phyloP scores from a whole-genome alignment of 306 rosid genomes.

The Ziziphus jujuba region DNA sequence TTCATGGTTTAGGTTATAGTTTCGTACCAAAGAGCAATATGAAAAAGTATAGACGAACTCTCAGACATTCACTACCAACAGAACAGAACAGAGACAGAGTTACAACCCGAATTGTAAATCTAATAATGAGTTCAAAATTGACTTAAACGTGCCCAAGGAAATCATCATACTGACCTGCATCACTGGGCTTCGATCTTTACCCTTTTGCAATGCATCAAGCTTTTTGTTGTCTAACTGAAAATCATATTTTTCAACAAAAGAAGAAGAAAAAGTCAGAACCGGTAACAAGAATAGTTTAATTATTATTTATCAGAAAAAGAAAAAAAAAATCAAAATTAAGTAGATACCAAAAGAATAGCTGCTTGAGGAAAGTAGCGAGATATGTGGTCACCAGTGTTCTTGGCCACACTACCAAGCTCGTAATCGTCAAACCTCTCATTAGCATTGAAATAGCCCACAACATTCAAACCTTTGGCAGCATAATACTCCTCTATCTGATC shows the following conservation, averaged over 20 bases:
- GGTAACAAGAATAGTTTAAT: background rate
- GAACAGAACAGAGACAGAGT: too few relatives aligned
- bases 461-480: constrained; percentile 65
- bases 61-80: too few relatives aligned
- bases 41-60: too few relatives aligned
- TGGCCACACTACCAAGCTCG: constrained; percentile 74
- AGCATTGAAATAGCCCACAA: constrained; percentile 92
- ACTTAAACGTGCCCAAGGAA: background rate
- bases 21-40: too few relatives aligned
- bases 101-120: background rate
- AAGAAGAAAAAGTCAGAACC: background rate
- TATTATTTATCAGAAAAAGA: background rate
- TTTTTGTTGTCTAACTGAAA: constrained; percentile 83
- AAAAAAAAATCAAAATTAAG: background rate
- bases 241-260: background rate
- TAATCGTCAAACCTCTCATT: constrained; percentile 90
- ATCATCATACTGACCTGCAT: constrained; percentile 60
- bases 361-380: constrained; percentile 87
- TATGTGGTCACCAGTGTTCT: constrained; percentile 86
- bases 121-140: background rate
- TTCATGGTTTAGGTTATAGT: too few relatives aligned
- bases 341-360: constrained; percentile 71
- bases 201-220: constrained; percentile 69
- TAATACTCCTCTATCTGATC: constrained; percentile 80
- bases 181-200: constrained; percentile 63